Evolutionary conservation across 306 rosid species (phyloP), one percentile per base, ranked within the genome.

Genomic region (Arachis hypogaea): DNA sequence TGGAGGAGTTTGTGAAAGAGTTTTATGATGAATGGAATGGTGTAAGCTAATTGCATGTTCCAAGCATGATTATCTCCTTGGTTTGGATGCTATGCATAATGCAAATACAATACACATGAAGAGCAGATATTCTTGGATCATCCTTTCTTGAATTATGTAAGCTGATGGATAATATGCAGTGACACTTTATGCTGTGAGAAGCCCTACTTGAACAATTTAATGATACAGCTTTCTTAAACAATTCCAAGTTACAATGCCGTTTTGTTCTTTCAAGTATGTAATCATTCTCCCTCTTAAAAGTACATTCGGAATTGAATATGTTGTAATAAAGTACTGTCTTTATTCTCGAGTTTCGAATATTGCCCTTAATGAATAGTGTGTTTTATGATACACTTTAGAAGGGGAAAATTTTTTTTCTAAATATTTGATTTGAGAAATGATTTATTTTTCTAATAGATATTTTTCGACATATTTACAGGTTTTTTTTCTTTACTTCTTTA

Each of bases 1-100:
- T 86, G 98, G 94, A 86, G 82, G 97, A 91, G 71, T 93, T 88
- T 76, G 71, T 93, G 52, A 83, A 73, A 72, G 90, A 91, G 81
- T 91, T 91, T 73, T 91, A 93, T 38, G 91, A 83, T 6, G 97
- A 93, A 74, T 91, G 97, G 98, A 86, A 86, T 44, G 91, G 90
- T 16, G 76, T 60, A 68, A 88, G 81, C 77, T 89, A 78, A 92
- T 22, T 49, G 6, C 55, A 28, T 46, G 55, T 58, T 18, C 28
- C 8, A 70, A 70, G 33, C 14, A 9, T 64, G 9, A 12, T 41
- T 14, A 50, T 63, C 43, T 58, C 41, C 0, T 67, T 52, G 33
- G 56, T 42, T 28, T 52, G 65, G 52, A 75, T 71, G 58, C 44
- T 63, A 70, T 14, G 33, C 51, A 43, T 33, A 33, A 33, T 33